phyloP scores from a whole-genome alignment of 768 basidiomycete genomes.

The Pleurotus giganteus region DNA sequence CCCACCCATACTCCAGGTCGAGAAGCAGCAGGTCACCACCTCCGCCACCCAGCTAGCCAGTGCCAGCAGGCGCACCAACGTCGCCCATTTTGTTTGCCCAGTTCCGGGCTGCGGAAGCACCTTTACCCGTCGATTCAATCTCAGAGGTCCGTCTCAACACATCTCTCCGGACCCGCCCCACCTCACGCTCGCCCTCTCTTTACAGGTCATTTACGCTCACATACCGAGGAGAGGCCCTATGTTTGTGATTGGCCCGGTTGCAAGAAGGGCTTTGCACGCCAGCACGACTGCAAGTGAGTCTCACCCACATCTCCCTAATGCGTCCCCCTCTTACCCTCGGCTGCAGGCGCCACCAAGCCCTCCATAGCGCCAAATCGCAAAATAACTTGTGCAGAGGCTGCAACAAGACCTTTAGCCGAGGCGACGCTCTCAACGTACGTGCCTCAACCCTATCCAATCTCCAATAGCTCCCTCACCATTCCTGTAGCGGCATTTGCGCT shows the following conservation, averaged over 20 bases:
- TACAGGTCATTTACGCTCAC: conserved; percentile 87
- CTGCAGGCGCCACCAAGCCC: conserved; percentile 80
- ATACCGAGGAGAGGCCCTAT: conserved; percentile 94
- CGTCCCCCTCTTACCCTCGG: conserved; percentile 9
- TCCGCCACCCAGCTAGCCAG: conserved; percentile 91
- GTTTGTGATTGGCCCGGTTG: conserved; percentile 93
- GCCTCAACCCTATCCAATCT: conserved; percentile 14
- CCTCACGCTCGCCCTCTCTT: conserved; percentile 10
- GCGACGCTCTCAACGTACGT: conserved; percentile 93
- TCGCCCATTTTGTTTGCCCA: conserved; percentile 90
- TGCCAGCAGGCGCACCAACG: conserved; percentile 84
- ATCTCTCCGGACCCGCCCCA: background rate
- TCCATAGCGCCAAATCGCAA: conserved; percentile 82
- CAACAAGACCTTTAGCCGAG: conserved; percentile 90
- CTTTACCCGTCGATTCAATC: conserved; percentile 92
- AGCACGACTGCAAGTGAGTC: conserved; percentile 95
- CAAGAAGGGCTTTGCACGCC: conserved; percentile 91
- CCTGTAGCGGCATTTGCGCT: conserved; percentile 75
- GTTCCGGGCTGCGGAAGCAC: conserved; percentile 95
- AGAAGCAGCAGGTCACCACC: conserved; percentile 94
- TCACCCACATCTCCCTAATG: background rate
- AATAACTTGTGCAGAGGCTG: conserved; percentile 89
- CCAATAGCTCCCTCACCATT: conserved; percentile 17
- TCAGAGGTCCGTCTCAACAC: conserved; percentile 54
- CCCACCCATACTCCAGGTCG: conserved; percentile 86